Base-by-base conservation (phyloP, 306 rosid species). In the Quercus wislizeni region DNA sequence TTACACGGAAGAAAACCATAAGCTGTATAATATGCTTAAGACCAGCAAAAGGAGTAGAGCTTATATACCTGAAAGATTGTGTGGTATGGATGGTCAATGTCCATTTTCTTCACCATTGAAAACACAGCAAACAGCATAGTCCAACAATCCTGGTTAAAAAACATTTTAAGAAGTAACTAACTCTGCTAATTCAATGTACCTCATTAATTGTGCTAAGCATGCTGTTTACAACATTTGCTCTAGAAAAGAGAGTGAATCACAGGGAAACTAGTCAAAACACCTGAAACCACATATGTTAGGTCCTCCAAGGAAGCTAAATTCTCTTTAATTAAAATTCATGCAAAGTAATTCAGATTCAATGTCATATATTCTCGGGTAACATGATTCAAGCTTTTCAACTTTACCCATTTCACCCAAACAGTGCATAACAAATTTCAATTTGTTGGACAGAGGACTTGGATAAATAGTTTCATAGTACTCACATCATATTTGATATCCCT, bases 41-140 rank as follows among this genome's bases (percentile, higher is more conserved):
- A 20, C 56, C n/a, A 55, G 71, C 74, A 20, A 65, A 72, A 75
- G 69, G 9, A 73, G 27, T 55, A 55, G 55, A 64, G 55, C 18
- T 27, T 25, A 19, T 87, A 19, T 90, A 92, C 98, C 89, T 92
- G 98, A 88, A 91, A 90, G 80, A 92, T 81, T n/a, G 98, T 90
- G 80, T 94, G 98, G 71, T 94, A 91, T 30, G 98, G 97, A 86
- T 92, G 97, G 81, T 94, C 94, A 73, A 94, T 82, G 64, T 94
- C 87, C 97, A 94, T 92, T 88, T 94, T 94, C 91, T 91, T 94
- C 91, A 92, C 92, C 14, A 94, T 92, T 74, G 97, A 92, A 87
- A 88, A 88, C 92, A 94, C 85, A 59, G 94, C 98, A 89, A 78
- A 89, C 97, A 92, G 97, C 89, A 88, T 28, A 76, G 9, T 59